Percentiles rank a stretch among this genome's conserved stretches.
Conservation (phyloP, 2,329 filamentous ascomycete species). For the Cytospora mali region DNA sequence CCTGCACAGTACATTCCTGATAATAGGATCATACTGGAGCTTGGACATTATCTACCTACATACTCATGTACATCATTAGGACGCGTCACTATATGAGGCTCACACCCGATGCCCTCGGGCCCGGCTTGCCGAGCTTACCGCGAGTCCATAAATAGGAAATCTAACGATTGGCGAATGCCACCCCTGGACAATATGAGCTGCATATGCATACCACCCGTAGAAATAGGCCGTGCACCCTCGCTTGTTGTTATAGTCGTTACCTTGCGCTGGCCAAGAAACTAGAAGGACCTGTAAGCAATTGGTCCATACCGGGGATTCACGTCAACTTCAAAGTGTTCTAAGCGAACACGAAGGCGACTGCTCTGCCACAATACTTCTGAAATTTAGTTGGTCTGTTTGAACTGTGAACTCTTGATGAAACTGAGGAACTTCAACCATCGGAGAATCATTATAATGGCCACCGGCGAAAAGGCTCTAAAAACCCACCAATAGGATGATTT, state of each 20-base stretch:
- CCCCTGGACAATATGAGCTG: not conserved
- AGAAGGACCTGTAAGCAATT: not conserved
- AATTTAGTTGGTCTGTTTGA: no score
- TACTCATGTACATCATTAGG: not conserved
- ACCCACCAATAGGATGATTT: no score
- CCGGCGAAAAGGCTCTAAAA: no score
- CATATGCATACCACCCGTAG: not conserved
- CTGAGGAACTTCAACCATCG: no score
- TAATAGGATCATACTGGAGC: not conserved
- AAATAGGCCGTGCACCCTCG: not conserved
- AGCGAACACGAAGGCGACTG: no score
- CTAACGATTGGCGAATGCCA: not conserved
- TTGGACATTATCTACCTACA: not conserved
- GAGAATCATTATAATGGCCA: no score
- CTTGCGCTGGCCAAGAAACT: not conserved
- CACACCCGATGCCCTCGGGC: not conserved
- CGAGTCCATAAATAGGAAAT: not conserved
- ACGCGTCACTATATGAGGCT: not conserved
- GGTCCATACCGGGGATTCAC: no score
- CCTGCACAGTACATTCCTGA: not conserved
- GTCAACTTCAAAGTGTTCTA: no score
- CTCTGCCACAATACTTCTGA: no score
- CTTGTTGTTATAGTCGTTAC: not conserved
- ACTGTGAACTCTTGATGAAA: no score
- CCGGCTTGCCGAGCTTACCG: not conserved